Evolutionary conservation across 352 stramenopile species (phyloP), one percentile per base, ranked within the genome.

Genomic region (Globisporangium apiculatum): DNA sequence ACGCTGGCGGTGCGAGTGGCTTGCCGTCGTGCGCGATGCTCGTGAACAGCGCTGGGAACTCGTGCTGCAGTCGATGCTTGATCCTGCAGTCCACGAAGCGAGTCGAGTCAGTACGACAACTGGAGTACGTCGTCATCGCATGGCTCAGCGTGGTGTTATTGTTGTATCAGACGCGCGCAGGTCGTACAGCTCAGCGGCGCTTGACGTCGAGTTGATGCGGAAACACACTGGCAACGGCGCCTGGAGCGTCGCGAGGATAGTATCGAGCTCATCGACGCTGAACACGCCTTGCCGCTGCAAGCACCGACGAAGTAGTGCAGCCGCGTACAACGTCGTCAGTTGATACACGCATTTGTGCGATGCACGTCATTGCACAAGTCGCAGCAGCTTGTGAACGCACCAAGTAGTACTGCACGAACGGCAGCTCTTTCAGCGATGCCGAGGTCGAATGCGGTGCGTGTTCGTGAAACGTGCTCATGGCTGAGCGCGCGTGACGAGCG

Each of bases 331-430:
- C 42, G 38, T 7, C 8, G 50, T 48, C 43, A 53, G 59, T 35
- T 17, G 6, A 37, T 17, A 2, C 40, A 18, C 9, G 24, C 18
- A 12, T 17, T 3, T 42, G 38, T 42, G 12, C n/a, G 8, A 12
- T n/a, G 45, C 11, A 9, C 10, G 14, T 37, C 8, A 12, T 38
- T 1, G 35, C 8, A 5, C 35, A 41, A 38, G 15, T 51, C n/a
- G 49, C 36, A n/a, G 10, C 36, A 48, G 11, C 11, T 5, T 10
- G n/a, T 14, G 15, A n/a, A 31, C 60, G 24, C 60, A 87, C 76
- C 59, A 91, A 42, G 55, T 91, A 91, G 60, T 89, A 91, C 59
- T 89, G 72, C 53, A 86, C 66, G 54, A 90, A 72, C 40, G 61
- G 51, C 17, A 65, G 57, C 15, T 65, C 64, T 31, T 31, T 31